phyloP scores from a whole-genome alignment of 805 yeast genomes.

The Spathaspora hagerdaliae region DNA sequence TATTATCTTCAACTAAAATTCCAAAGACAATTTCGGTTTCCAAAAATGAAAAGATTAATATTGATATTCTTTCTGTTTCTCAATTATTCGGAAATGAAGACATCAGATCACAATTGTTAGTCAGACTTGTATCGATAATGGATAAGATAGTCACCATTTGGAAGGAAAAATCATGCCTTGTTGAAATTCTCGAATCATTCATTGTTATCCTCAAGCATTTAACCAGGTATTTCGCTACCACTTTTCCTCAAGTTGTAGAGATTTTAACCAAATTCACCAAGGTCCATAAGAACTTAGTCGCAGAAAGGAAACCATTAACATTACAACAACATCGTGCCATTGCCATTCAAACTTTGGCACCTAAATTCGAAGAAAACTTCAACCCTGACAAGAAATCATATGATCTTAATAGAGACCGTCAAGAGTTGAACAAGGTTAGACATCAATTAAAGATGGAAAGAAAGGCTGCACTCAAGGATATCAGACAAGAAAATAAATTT shows the following conservation, averaged over 20 bases:
- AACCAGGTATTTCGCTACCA: conserved; percentile 29
- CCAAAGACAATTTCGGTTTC: background rate
- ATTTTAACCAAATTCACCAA: conserved; percentile 48
- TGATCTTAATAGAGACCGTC: conserved; percentile 72
- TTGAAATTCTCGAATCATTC: conserved; percentile 55
- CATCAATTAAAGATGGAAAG: conserved; percentile 88
- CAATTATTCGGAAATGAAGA: conserved; percentile 6
- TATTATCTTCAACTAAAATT: conserved; percentile 8
- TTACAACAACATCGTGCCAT: conserved; percentile 82
- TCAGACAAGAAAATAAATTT: conserved; percentile 84
- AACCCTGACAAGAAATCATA: conserved; percentile 93
- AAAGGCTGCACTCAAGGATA: conserved; percentile 81
- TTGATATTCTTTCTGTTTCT: background rate
- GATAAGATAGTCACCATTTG: conserved; percentile 40
- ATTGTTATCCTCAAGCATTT: conserved; percentile 38
- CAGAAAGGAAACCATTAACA: conserved; percentile 54
- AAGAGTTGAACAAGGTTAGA: conserved; percentile 77
- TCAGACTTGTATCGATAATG: conserved; percentile 27
- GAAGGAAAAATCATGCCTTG: conserved; percentile 59
- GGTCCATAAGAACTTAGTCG: conserved; percentile 32
- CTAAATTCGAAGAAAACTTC: conserved; percentile 92
- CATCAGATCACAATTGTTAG: conserved; percentile 26
- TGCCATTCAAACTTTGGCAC: conserved; percentile 80
- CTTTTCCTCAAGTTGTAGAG: conserved; percentile 27
- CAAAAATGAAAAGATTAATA: background rate